Base-by-base conservation (phyloP, 345 rosid species). In the Ceriops decandra region DNA sequence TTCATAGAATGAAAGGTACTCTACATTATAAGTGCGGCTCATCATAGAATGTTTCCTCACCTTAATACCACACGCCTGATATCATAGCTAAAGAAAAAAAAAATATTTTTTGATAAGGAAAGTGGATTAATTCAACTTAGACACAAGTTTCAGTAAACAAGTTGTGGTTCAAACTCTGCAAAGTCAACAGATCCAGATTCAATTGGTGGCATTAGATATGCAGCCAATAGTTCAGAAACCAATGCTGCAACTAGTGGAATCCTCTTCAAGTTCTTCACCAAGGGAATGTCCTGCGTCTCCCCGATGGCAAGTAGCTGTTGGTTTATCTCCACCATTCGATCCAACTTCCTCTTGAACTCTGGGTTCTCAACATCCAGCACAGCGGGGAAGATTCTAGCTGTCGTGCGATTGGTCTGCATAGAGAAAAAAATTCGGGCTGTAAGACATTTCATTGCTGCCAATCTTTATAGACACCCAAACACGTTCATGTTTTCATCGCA, bases 181-280 rank as follows among this genome's bases (percentile, higher is more conserved):
- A 95, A 81, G 80, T 95, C 99, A 38, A 95, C 98, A 3, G 99
- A 95, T 54, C 99, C 99, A 52, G 99, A 88, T 72, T 91, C 99
- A 38, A 95, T 79, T 0, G 99, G 97, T 57, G 93, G 97, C 96
- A 95, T 91, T 75, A 90, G 84, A 80, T 91, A 95, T 64, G 96
- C 87, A 82, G 97, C 91, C 74, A 95, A 69, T 78, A 95, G 70
- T 79, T 91, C 96, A 57, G 96, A 87, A 64, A 73, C 96, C 70
- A 95, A 67, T 38, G 88, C 95, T 11, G 92, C 87, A 68, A 91
- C 68, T 1, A 78, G 72, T 60, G 97, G 99, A 82, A 95, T 65
- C 83, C 88, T 80, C 85, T 91, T 95, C 67, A 95, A 80, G 87
- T 88, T 95, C 87, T 95, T 90, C 73, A 90, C 86, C 64, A 90